Conservation (phyloP, 2,329 filamentous ascomycete genomes). For the Botrytis fabae region DNA sequence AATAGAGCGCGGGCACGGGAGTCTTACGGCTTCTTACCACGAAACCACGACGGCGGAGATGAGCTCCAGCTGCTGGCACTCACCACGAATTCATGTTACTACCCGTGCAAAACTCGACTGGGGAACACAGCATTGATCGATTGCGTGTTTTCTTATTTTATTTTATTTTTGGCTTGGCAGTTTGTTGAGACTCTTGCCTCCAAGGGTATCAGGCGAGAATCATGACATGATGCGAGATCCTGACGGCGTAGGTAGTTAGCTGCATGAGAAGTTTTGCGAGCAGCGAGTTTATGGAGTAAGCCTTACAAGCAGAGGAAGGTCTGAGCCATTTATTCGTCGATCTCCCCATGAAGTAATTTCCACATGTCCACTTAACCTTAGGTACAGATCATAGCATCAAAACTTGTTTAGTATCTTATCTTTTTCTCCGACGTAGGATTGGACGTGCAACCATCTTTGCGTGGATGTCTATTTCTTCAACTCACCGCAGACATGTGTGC, state of each 20-base stretch:
- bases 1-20: slow-evolving; percentile 4
- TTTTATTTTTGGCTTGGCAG: neutral
- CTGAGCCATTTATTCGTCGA: slow-evolving; percentile 9
- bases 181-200: neutral
- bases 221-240: neutral
- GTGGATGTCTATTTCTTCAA: neutral
- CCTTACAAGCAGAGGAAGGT: slow-evolving; percentile 7
- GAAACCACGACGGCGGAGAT: slow-evolving; percentile 2
- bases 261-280: neutral
- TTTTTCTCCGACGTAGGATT: slow-evolving; percentile 12
- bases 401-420: slow-evolving; percentile 4
- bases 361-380: neutral
- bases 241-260: neutral
- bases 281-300: neutral
- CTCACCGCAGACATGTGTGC: neutral
- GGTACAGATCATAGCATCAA: slow-evolving; percentile 3
- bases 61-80: slow-evolving; percentile 2
- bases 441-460: neutral
- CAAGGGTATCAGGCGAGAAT: neutral
- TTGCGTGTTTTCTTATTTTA: neutral
- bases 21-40: neutral
- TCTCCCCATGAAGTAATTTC: neutral
- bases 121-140: slow-evolving; percentile 5
- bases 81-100: neutral
- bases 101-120: neutral